phyloP scores from a whole-genome alignment of 2,329 filamentous ascomycete genomes.

The Leptographium flavum region DNA sequence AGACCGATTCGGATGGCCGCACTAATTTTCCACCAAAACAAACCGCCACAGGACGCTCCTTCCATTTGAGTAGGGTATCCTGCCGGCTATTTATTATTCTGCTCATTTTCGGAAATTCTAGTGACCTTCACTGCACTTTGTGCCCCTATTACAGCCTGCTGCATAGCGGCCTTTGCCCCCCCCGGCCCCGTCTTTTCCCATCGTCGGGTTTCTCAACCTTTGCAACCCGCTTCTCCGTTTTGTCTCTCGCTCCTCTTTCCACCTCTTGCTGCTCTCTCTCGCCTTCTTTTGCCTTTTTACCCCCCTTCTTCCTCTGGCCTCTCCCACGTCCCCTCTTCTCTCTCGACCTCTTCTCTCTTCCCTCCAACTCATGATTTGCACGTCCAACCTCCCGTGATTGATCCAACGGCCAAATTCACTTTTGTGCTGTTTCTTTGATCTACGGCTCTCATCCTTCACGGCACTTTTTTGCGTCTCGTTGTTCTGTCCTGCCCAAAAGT shows the following conservation, averaged over 20 bases:
- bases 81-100: too few species aligned
- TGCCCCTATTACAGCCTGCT: too few species aligned
- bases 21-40: too few species aligned
- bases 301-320: not conserved
- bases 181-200: conserved; percentile 1
- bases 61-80: too few species aligned
- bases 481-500: not conserved
- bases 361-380: not conserved
- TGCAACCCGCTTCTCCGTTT: conserved; percentile 4
- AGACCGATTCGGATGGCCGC: too few species aligned
- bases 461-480: not conserved
- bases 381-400: not conserved
- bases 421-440: conserved; percentile 19
- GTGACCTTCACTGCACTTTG: too few species aligned
- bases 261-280: not conserved
- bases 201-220: conserved; percentile 1
- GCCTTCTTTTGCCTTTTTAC: not conserved
- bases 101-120: too few species aligned
- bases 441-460: conserved; percentile 7
- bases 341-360: not conserved
- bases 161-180: too few species aligned
- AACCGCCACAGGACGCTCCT: too few species aligned
- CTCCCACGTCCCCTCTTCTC: not conserved
- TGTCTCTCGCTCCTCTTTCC: conserved; percentile 1
- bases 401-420: conserved; percentile 23